phyloP scores from a whole-genome alignment of 2,329 filamentous ascomycete genomes.

The Diaporthe citriasiana region DNA sequence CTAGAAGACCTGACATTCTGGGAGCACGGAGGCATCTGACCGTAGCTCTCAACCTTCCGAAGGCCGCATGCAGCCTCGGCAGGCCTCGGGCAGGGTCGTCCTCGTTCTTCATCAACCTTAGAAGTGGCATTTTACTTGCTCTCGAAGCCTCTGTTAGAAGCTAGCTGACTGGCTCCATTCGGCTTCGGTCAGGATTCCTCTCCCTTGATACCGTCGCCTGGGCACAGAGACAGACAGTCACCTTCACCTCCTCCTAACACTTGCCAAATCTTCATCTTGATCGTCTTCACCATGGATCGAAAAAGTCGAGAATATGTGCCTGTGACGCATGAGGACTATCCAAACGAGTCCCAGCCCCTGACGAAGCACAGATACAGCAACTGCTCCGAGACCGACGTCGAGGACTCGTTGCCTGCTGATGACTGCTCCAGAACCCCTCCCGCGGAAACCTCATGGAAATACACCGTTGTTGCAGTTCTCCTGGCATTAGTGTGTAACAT shows the following conservation, averaged over 20 bases:
- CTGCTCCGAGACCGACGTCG: slow-evolving; percentile 10
- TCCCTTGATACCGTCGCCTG: background rate
- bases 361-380: background rate
- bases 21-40: background rate
- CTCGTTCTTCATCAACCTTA: background rate
- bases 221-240: accelerated
- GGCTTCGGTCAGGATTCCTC: background rate
- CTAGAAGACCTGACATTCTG: background rate
- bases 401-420: background rate
- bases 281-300: background rate
- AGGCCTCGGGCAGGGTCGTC: background rate
- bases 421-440: background rate
- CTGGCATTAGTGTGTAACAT: background rate
- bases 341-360: slow-evolving; percentile 31
- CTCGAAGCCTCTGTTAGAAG: background rate
- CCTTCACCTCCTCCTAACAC: background rate
- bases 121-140: background rate
- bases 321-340: background rate
- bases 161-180: background rate
- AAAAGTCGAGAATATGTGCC: background rate
- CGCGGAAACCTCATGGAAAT: background rate
- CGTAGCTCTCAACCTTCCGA: background rate
- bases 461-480: background rate
- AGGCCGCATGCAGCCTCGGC: background rate
- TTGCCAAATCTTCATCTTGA: background rate